Base-by-base conservation (phyloP, 2,329 filamentous ascomycete species). In the Aureobasidium zeae region DNA sequence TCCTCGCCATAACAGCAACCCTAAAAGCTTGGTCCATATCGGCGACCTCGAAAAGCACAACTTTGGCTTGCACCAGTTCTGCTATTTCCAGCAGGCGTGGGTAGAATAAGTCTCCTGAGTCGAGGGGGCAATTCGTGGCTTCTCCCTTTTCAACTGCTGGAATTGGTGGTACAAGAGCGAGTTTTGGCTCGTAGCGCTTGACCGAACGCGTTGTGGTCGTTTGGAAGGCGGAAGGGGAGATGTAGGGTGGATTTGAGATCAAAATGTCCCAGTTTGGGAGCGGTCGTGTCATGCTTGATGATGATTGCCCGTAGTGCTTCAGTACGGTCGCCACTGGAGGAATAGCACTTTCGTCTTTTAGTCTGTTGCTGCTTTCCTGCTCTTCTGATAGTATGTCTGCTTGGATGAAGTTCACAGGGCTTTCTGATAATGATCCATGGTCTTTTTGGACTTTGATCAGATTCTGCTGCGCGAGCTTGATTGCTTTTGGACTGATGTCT, bases 221-320 rank as follows among this genome's bases (percentile, higher is more conserved):
- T 28, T 70, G 63, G 55, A 84, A 87, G 6, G 74, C 75, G 3
- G 58, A 52, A 0, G 69, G 65, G 2, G 87, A 93, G 38, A 96
- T 81, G 59, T 96, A 96, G 0, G 91, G 91, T 12, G 91, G 91
- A 56, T 98, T 98, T 1, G 83, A 83, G 25, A 91, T 74, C 1
- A 98, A 63, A 3, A 96, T 64, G 49, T 93, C 57, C 38, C 42
- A 49, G 4, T 8, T 3, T 17, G 11, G n/a, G 16, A 30, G 5
- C 8, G 12, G 11, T 13, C 25, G 12, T 31, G 19, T 5, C 20
- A 7, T n/a, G 6, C 3, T 5, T n/a, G 26, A 15, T 4, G 11
- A 13, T n/a, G n/a, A 5, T 8, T 4, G 10, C 17, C 17, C 19
- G 19, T 42, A 8, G 1, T 2, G 11, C 2, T 34, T 13, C n/a